Evolutionary conservation across 2,329 filamentous ascomycete species (phyloP).

Genomic region (Exophiala sideris): DNA sequence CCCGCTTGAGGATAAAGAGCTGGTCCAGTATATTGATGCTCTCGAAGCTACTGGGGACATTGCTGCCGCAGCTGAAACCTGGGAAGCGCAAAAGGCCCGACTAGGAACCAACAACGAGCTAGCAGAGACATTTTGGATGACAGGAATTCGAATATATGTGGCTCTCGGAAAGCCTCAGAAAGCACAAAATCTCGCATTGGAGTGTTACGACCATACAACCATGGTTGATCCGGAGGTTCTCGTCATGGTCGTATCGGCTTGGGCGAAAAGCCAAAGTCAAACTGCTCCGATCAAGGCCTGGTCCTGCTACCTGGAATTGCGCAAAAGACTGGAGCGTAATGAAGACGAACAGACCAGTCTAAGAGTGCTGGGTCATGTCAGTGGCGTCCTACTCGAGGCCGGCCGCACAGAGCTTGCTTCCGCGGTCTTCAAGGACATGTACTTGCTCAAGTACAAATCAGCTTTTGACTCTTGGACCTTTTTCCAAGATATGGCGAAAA

Average conservation of each 20-base stretch:
- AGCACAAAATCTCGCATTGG: constrained; percentile 49
- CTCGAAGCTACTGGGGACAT: constrained; percentile 62
- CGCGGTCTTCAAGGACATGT: constrained; percentile 84
- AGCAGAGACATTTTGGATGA: constrained; percentile 41
- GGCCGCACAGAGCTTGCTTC: constrained; percentile 66
- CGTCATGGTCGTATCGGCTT: constrained; percentile 67
- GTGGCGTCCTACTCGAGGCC: constrained; percentile 66
- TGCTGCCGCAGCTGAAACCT: constrained; percentile 59
- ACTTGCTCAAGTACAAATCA: constrained; percentile 57
- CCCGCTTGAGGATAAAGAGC: constrained; percentile 55
- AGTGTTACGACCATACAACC: constrained; percentile 32
- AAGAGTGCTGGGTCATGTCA: constrained; percentile 72
- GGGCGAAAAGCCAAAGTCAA: constrained; percentile 53
- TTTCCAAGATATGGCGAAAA: constrained; percentile 32
- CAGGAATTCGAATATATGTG: constrained; percentile 52
- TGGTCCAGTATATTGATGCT: constrained; percentile 66
- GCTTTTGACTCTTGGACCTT: constrained; percentile 44
- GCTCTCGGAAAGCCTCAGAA: constrained; percentile 45
- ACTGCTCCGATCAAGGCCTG: constrained; percentile 60
- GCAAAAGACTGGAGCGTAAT: constrained; percentile 30
- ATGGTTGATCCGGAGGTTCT: constrained; percentile 34
- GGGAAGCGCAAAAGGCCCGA: constrained; percentile 47
- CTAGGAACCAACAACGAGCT: constrained; percentile 12
- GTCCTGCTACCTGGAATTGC: constrained; percentile 63
- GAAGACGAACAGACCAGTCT: constrained; percentile 52